Evolutionary conservation across 2,329 filamentous ascomycete species (phyloP), one percentile per base, ranked within the genome.

Genomic region (Penicillium frequentans): DNA sequence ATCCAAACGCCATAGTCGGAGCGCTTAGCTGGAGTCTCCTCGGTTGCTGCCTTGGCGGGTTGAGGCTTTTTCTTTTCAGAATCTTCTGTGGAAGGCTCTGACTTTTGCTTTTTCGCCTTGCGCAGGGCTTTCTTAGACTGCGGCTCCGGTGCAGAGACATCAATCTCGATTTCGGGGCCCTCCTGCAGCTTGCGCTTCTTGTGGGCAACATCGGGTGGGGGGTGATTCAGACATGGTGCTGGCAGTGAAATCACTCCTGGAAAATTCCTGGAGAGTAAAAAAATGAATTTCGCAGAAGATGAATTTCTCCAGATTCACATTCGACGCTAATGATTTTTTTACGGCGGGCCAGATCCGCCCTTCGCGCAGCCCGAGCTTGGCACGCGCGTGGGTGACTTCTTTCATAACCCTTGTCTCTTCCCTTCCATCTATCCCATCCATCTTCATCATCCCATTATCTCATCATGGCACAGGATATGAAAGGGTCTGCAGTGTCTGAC

Each of bases 41-140:
- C 76, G 67, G 63, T 72, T 65, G 65, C 77, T 69, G 70, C 73
- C 52, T 78, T 74, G 27, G 42, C 45, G 10, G 54, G 46, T 46
- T 58, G 45, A 45, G 56, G 14, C 51, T 78, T 74, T 44, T 51
- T 48, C 10, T 56, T 59, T 13, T 64, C 49, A 44, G 52, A 49
- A 51, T 64, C 59, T 8, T 65, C 58, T 11, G 59, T 53, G 13
- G 59, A 58, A 29, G 47, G 53, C 13, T 50, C 54, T 26, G 55
- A 45, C 44, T 63, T 62, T 56, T 70, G 70, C 78, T 96, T 97
- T 76, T 97, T 98, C 57, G 96, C 85, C 60, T 88, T 88, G 72
- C 95, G 91, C 65, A 92, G 86, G 60, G 91, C 92, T 73, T 95
- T 96, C 76, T 98, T 99, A 33, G 95, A 98, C 1, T 91, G 91